phyloP scores from a whole-genome alignment of 2,329 filamentous ascomycete genomes.

The Apiospora malaysiana region DNA sequence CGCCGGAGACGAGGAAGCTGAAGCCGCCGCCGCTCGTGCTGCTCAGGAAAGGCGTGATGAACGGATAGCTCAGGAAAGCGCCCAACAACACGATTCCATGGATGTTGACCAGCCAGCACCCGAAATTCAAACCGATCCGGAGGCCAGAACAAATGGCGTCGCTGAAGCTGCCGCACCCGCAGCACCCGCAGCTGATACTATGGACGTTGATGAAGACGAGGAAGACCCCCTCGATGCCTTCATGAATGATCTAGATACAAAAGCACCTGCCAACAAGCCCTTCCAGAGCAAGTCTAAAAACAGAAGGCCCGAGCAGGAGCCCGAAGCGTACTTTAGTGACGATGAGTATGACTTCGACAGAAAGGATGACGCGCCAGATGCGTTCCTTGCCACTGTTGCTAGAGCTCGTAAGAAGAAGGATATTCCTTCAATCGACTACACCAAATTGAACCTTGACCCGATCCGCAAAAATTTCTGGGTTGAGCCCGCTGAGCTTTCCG shows the following conservation, averaged over 20 bases:
- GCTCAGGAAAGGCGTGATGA: slow-evolving; percentile 86
- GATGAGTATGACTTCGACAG: slow-evolving; percentile 70
- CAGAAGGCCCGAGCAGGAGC: slow-evolving; percentile 66
- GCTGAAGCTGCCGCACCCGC: slow-evolving; percentile 27
- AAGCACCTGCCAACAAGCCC: slow-evolving; percentile 30
- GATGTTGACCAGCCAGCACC: slow-evolving; percentile 41
- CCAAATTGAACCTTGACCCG: slow-evolving; percentile 81
- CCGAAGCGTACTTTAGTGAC: slow-evolving; percentile 87
- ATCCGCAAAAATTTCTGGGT: slow-evolving; percentile 96
- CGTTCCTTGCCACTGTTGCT: slow-evolving; percentile 59
- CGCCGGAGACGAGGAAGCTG: slow-evolving; percentile 84
- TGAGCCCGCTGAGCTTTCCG: slow-evolving; percentile 81
- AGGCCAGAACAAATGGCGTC: slow-evolving; percentile 33
- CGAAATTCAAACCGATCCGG: slow-evolving; percentile 28
- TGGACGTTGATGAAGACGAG: slow-evolving; percentile 70
- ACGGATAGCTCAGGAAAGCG: slow-evolving; percentile 58
- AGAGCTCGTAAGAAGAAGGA: slow-evolving; percentile 89
- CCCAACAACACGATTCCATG: slow-evolving; percentile 53
- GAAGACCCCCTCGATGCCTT: slow-evolving; percentile 95
- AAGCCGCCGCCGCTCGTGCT: slow-evolving; percentile 81
- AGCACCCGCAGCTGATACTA: slow-evolving; percentile 46
- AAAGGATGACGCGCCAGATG: slow-evolving; percentile 52
- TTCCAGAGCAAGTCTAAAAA: slow-evolving; percentile 39
- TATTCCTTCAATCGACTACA: slow-evolving; percentile 85
- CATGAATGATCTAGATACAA: slow-evolving; percentile 75